Conservation (phyloP, 768 basidiomycete genomes). For the Rhodotorula toruloides region DNA sequence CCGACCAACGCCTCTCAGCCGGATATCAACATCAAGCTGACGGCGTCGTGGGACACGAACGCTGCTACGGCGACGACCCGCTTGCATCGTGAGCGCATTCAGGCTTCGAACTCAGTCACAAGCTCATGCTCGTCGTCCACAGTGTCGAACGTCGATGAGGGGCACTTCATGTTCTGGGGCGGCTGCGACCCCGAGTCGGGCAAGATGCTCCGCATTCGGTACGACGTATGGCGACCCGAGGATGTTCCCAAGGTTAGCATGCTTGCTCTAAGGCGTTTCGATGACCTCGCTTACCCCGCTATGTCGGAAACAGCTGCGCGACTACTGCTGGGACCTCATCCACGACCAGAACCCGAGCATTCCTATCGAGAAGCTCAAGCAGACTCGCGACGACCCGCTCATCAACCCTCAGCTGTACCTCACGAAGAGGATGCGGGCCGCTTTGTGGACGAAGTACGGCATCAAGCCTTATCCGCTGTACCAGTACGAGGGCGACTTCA, state of each 20-base stretch:
- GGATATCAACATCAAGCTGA: slow-evolving; percentile 5
- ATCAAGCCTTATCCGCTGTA: slow-evolving; percentile 24
- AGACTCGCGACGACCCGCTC: slow-evolving; percentile 29
- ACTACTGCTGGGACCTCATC: slow-evolving; percentile 19
- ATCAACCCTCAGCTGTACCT: slow-evolving; percentile 21
- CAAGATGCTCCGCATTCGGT: slow-evolving; percentile 24
- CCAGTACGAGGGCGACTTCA: slow-evolving; percentile 33
- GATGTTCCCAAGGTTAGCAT: slow-evolving; percentile 5
- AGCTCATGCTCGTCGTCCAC: not conserved
- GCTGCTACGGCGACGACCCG: slow-evolving; percentile 17
- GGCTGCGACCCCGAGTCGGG: slow-evolving; percentile 3
- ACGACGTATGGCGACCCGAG: slow-evolving; percentile 21
- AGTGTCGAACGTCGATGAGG: slow-evolving; percentile 16
- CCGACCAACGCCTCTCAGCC: slow-evolving; percentile 23
- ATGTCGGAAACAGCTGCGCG: slow-evolving; percentile 19
- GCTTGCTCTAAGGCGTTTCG: not conserved
- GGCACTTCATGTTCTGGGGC: slow-evolving; percentile 23
- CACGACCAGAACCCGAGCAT: not conserved
- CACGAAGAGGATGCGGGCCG: slow-evolving; percentile 16
- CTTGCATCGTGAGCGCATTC: not conserved
- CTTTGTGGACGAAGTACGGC: slow-evolving; percentile 7
- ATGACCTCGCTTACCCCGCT: not conserved
- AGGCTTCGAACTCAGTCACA: not conserved
- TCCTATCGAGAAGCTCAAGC: not conserved
- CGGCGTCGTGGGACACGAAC: slow-evolving; percentile 21